Base-by-base conservation (phyloP, 2,329 filamentous ascomycete genomes). In the Aspergillus sp. region DNA sequence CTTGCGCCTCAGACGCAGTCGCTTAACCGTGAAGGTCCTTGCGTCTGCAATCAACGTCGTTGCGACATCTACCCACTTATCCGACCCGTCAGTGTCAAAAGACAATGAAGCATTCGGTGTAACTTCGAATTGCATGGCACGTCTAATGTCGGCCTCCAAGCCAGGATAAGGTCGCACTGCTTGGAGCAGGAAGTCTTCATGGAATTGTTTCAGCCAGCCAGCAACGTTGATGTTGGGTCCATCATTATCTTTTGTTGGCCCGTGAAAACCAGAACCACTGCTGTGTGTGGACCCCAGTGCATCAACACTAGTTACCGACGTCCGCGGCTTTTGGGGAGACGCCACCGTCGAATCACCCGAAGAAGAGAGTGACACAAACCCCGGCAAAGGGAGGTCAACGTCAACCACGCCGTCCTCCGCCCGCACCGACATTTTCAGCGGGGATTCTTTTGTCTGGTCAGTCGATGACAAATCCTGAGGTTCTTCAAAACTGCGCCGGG, bases 331-430 rank as follows among this genome's bases (percentile, higher is more conserved):
- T 36, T 57, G 58, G 4, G 58, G 59, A 5, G 58, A 69, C 41
- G 52, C 62, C 55, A 51, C 55, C 38, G 41, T 57, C 2, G 63
- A 67, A 33, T 51, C 69, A 50, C 48, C 67, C 34, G 45, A 72
- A 29, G 48, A 70, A 43, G 44, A 64, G 25, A 63, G 59, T 41
- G 53, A 66, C 34, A 64, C 61, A 56, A 68, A 67, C 7, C 68
- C 70, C 25, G 70, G 68, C 13, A 75, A 53, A 2, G 70, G 68
- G 28, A 76, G 65, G 36, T 75, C 71, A 30, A 77, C 71, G 43
- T 77, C 73, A 17, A 77, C 69, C n/a, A 76, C 66, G 1, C 73
- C 73, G 42, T 77, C 73, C 16, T 69, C 66, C 28, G 69, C 64
- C 26, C 71, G 69, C n/a, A 74, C 68, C 0, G 68, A 72, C 13